Conservation (phyloP, 78 protist species). For the Chrysochromulina parva region DNA sequence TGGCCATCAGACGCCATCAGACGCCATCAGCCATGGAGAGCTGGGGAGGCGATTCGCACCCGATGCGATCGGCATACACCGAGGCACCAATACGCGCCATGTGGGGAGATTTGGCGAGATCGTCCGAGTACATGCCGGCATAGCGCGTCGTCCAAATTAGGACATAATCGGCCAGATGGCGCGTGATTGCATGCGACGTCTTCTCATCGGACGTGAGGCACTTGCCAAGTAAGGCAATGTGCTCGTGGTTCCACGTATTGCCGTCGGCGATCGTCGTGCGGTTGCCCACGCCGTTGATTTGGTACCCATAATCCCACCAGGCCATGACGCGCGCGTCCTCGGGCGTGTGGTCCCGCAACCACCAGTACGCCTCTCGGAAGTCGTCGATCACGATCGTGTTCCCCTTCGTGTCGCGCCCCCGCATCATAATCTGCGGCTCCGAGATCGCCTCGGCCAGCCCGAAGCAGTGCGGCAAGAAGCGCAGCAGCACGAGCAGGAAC, state of each 20-base stretch:
- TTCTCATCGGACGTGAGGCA: background rate
- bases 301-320: constrained; percentile 40
- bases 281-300: constrained; percentile 59
- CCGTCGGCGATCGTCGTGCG: constrained; percentile 56
- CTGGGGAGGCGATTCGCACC: too few relatives aligned
- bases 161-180: constrained; percentile 35
- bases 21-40: too few relatives aligned
- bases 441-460: background rate
- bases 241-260: constrained; percentile 53
- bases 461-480: background rate
- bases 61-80: background rate
- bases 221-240: constrained; percentile 44
- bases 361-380: constrained; percentile 45
- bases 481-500: background rate
- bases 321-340: constrained; percentile 54
- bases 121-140: constrained; percentile 1
- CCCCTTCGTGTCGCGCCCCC: background rate
- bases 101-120: constrained; percentile 31
- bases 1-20: too few relatives aligned
- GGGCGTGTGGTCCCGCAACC: constrained; percentile 62
- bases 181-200: background rate
- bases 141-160: background rate
- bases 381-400: background rate
- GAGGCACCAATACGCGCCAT: constrained; percentile 38
- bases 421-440: constrained; percentile 15